Evolutionary conservation across 805 yeast species (phyloP).

Genomic region (Myxozyma neotropica): DNA sequence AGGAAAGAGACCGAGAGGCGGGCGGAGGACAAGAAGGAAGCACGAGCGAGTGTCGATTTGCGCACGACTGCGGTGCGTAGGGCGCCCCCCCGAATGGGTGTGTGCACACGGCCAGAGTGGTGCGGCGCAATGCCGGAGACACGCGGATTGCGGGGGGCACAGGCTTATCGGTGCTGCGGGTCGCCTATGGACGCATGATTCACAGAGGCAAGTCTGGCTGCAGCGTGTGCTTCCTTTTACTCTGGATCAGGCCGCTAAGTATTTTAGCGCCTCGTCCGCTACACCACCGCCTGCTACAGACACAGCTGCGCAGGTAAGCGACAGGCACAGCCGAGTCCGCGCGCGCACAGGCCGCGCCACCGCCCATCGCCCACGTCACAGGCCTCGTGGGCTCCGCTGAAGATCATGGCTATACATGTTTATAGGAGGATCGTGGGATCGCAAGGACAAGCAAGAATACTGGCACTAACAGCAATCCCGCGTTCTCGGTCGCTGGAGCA

Average conservation of each 20-base stretch:
- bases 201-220: no score
- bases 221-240: no score
- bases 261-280: no score
- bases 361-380: background rate
- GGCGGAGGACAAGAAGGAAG: background rate
- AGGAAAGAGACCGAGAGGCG: background rate
- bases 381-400: background rate
- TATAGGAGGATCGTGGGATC: no score
- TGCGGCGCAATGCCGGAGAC: background rate
- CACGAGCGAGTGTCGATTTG: background rate
- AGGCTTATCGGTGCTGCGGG: background rate
- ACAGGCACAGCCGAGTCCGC: no score
- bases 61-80: background rate
- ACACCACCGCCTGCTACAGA: no score
- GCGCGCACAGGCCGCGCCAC: slow-evolving; percentile 4
- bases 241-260: no score
- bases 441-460: no score
- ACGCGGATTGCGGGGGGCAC: background rate
- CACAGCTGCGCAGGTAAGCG: no score
- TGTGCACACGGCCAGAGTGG: background rate
- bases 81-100: background rate
- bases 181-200: no score
- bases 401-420: background rate
- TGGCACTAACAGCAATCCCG: no score
- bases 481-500: no score